Evolutionary conservation across 306 rosid species (phyloP), one percentile per base, ranked within the genome.

Genomic region (Trichosanthes truncata): DNA sequence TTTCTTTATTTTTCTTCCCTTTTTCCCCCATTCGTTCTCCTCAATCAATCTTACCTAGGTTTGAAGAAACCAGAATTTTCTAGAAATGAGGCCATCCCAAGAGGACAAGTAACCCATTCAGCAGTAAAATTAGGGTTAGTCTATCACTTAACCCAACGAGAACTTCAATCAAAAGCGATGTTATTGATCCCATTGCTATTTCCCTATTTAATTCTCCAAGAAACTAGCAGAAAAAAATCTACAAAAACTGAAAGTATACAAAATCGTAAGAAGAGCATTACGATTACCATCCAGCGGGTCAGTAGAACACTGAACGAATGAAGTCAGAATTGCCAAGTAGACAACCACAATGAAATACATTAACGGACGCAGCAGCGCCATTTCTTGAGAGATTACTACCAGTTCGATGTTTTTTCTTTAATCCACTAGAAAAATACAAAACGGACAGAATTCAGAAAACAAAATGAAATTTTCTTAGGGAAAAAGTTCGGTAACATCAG

Each of bases 261-360:
- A 57, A 18, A 67, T 36, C 23, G 13, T 38, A 59, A 38, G 15
- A n/a, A 7, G 43, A 78, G 14, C 9, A 29, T 31, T 0, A 26
- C 80, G 84, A 53, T 84, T 86, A 94, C 98, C 91, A 59, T 94
- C 97, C 4, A 51, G 56, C 9, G 80, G 77, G 77, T 81, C 82
- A 8, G 97, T 92, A 29, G 69, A 61, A 20, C 92, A 90, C 6
- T 74, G 80, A 79, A 86, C 82, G 56, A 56, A 83, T 3, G 90
- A 81, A 74, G 79, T 80, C 76, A 89, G 80, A 80, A 82, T 74
- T 67, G 87, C 82, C n/a, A 61, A 84, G 92, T 85, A 80, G 83
- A 86, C 36, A 79, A 83, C 11, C 67, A 84, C 72, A 55, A 10
- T 21, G 81, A 85, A 84, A 81, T 63, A 81, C 78, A 71, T 41